phyloP scores from a whole-genome alignment of 106 monocot genomes.

The Dendrobium nobile region DNA sequence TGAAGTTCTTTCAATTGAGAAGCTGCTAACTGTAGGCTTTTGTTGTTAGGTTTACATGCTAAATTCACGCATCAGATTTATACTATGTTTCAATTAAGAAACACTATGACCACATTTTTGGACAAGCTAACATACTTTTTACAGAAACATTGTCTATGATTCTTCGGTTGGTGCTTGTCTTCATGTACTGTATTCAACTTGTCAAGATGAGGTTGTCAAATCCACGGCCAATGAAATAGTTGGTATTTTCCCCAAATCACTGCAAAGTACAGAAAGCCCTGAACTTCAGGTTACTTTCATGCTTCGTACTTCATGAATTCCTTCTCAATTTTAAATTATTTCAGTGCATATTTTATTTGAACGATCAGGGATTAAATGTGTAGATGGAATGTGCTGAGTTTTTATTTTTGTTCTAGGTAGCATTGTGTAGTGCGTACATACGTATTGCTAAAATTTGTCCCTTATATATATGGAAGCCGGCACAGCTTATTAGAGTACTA shows the following conservation, averaged over 20 bases:
- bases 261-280: conserved; percentile 51
- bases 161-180: conserved; percentile 74
- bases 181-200: conserved; percentile 65
- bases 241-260: conserved; percentile 42
- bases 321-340: background rate
- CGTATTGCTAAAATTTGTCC: conserved; percentile 69
- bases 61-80: background rate
- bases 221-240: conserved; percentile 76
- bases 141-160: conserved; percentile 74
- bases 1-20: background rate
- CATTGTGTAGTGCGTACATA: conserved; percentile 78
- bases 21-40: background rate
- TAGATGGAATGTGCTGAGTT: conserved; percentile 12
- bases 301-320: background rate
- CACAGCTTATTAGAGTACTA: conserved; percentile 46
- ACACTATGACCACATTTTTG: background rate
- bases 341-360: background rate
- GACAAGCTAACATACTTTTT: conserved; percentile 15
- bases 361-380: background rate
- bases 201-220: conserved; percentile 56
- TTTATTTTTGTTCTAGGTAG: conserved; percentile 40
- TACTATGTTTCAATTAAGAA: background rate
- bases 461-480: conserved; percentile 68
- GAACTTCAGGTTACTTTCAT: conserved; percentile 70
- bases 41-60: background rate